These are phyloP conservation scores for Penicillium capsulatum DNA, from an alignment of 2,329 filamentous ascomycete species.

Conservation along the genomic window DNA sequence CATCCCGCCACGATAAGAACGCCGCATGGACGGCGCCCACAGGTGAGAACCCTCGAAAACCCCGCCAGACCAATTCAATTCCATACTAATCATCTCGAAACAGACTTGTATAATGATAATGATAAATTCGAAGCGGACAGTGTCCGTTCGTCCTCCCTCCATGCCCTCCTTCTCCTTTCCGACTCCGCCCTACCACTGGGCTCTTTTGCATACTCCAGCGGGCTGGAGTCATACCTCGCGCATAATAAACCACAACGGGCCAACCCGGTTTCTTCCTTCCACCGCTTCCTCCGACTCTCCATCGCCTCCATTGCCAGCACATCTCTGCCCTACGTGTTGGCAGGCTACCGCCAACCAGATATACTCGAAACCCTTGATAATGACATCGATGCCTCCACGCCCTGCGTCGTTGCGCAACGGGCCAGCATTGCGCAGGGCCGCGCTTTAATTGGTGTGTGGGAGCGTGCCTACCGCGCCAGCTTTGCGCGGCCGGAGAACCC, in stretches of 20 bases:
- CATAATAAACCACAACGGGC: slow-evolving; percentile 47
- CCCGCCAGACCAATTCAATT: not conserved
- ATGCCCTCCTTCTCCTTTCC: slow-evolving; percentile 57
- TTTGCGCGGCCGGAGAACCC: slow-evolving; percentile 21
- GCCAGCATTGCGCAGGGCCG: slow-evolving; percentile 59
- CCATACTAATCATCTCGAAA: slow-evolving; percentile 2
- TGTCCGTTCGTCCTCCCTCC: slow-evolving; percentile 32
- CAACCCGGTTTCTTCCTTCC: slow-evolving; percentile 44
- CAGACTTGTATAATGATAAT: slow-evolving; percentile 4
- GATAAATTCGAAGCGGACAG: slow-evolving; percentile 9
- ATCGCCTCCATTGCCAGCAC: slow-evolving; percentile 56
- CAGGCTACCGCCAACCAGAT: slow-evolving; percentile 50
- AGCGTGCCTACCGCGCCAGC: slow-evolving; percentile 47
- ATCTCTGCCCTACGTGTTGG: slow-evolving; percentile 57
- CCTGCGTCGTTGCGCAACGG: slow-evolving; percentile 58
- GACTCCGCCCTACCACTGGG: slow-evolving; percentile 62
- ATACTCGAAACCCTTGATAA: slow-evolving; percentile 55
- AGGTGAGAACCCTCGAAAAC: slow-evolving; percentile 3
- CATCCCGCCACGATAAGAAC: slow-evolving; percentile 14
- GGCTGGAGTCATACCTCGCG: slow-evolving; percentile 61
- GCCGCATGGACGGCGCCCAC: slow-evolving; percentile 11
- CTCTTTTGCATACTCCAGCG: slow-evolving; percentile 63
- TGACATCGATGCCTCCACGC: slow-evolving; percentile 60
- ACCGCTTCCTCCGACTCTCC: slow-evolving; percentile 55
- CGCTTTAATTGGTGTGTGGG: slow-evolving; percentile 58